Percentiles rank a stretch among this genome's conserved stretches.
Evolutionary conservation across 2,329 filamentous ascomycete species (phyloP).

Genomic region (Cladosporium sp.): DNA sequence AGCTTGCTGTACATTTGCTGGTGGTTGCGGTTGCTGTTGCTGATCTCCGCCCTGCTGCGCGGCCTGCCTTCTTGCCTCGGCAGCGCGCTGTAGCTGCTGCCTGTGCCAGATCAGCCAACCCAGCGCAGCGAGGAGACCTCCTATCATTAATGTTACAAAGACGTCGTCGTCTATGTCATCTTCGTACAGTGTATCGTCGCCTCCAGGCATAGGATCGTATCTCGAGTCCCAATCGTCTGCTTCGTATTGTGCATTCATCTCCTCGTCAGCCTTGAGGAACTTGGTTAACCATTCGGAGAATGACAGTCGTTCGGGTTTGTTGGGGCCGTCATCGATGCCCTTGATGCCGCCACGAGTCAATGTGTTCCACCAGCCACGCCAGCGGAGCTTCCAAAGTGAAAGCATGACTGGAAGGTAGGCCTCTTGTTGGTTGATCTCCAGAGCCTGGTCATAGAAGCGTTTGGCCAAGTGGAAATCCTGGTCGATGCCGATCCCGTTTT

Average conservation of each 20-base stretch:
- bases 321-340: constrained; percentile 74
- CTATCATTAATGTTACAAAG: constrained; percentile 78
- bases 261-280: constrained; percentile 63
- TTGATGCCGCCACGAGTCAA: constrained; percentile 87
- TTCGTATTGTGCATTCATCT: constrained; percentile 44
- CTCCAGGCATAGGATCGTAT: constrained; percentile 46
- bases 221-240: constrained; percentile 42
- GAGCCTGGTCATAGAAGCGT: constrained; percentile 86
- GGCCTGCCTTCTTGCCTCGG: constrained; percentile 40
- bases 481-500: constrained; percentile 86
- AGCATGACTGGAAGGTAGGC: constrained; percentile 90
- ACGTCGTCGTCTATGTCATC: constrained; percentile 68
- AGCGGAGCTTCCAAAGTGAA: constrained; percentile 76
- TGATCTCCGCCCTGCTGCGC: constrained; percentile 28
- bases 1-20: constrained; percentile 44
- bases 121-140: constrained; percentile 70
- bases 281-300: constrained; percentile 81
- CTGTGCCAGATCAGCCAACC: constrained; percentile 78
- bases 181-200: constrained; percentile 50
- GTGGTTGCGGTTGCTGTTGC: constrained; percentile 31
- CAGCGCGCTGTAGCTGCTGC: constrained; percentile 56
- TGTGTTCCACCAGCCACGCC: constrained; percentile 90
- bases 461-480: constrained; percentile 98
- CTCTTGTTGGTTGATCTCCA: constrained; percentile 79
- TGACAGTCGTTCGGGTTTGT: constrained; percentile 38